Base-by-base conservation (phyloP, 1,284 basidiomycete species). In the Rhodotorula glutinis region DNA sequence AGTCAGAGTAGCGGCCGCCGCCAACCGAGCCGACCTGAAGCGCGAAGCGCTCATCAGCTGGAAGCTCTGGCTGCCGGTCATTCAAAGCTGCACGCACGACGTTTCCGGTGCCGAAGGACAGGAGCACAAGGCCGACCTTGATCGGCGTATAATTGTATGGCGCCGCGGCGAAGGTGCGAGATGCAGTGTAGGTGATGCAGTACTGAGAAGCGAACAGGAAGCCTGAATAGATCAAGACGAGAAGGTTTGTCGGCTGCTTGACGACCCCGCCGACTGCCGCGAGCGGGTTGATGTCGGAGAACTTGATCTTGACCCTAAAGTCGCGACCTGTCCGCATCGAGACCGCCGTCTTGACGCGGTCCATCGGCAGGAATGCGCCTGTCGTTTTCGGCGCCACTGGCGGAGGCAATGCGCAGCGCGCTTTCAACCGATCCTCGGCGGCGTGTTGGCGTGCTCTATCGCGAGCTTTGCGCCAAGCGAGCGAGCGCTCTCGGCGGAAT, bases 1-100 rank as follows among this genome's bases (percentile, higher is more conserved):
- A 77, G 77, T 94, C 92, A 2, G 88, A 90, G 80, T 86, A 90
- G 14, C 86, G 82, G 0, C 92, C 91, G 14, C 91, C 91, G 0
- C 88, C 70, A 13, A 92, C 71, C 66, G 86, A 88, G 4, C 91
- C 91, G 51, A 73, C 47, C 66, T 67, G 55, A 1, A 29, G 2
- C 27, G 19, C 7, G 25, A 29, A 51, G 7, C 44, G 21, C 23
- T 17, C n/a, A 16, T 55, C 10, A 55, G 54, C 40, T 21, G 7
- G 25, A 27, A 43, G 19, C 5, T 16, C 19, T 13, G n/a, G 57
- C 46, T 30, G 46, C 27, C 5, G 23, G 23, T 2, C 16, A 1
- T 2, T 41, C 5, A n/a, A 5, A 13, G 9, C 29, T 17, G 30
- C 16, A 62, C 63, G 57, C 16, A 69, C 64, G 30, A 71, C 71